Base-by-base conservation (phyloP, 2,329 filamentous ascomycete genomes). In the Colletotrichum chrysophilum region DNA sequence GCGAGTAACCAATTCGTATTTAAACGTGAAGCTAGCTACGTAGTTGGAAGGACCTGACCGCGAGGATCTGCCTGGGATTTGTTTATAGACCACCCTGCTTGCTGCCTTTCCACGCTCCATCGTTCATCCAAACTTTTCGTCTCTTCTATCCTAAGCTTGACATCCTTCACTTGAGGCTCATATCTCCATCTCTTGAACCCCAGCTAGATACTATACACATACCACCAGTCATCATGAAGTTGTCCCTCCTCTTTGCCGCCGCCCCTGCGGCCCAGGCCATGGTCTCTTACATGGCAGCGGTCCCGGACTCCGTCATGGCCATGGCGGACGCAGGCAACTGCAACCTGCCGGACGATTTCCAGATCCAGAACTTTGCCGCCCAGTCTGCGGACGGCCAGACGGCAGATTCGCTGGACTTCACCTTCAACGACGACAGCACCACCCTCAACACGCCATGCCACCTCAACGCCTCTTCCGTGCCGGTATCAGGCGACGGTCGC, bases 381-480 rank as follows among this genome's bases (percentile, higher is more conserved):
- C 76, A 80, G 24, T 82, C 82, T 64, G 83, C 84, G 70, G 78
- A 84, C 72, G 84, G 82, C n/a, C 71, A 81, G 28, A 81, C 80
- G 10, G 78, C 86, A 24, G 76, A 79, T 21, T 79, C 79, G 9
- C 79, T 86, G 76, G 78, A 83, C 70, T 90, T 90, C 77, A 79
- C 75, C 66, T 90, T 85, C 80, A 66, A 79, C 52, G 87, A 89
- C 78, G 64, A 79, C 13, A 80, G 78, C n/a, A 89, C 87, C 21
- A 77, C 79, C 4, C 79, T 87, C 64, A 79, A 80, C n/a, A 88
- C 87, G 12, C 74, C 76, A 2, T 90, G 89, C 81, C 80, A 83
- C 48, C 85, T 83, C 79, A 88, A 90, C 79, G 81, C 83, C 21
- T 84, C 83, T 8, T 88, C 88, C 4, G 77, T 77, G 43, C 82